Conservation (phyloP, 1,139 yeast genomes). For the Yueomyces sp. region DNA sequence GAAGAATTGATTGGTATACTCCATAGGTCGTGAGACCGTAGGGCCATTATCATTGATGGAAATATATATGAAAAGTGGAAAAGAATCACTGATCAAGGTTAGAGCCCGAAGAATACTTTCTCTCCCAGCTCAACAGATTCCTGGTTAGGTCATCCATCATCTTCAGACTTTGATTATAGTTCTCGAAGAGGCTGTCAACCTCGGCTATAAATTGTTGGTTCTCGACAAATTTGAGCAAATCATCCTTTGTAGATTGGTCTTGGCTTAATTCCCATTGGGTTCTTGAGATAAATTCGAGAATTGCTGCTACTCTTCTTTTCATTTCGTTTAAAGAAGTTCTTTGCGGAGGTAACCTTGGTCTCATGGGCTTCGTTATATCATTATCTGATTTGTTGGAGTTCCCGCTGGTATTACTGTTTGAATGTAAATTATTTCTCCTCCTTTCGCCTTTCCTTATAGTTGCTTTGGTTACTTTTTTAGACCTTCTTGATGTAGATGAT, state of each 20-base stretch:
- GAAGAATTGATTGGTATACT: too few species aligned
- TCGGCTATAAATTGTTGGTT: slow-evolving; percentile 26
- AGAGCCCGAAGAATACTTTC: slow-evolving; percentile 29
- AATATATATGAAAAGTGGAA: too few species aligned
- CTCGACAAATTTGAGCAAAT: slow-evolving; percentile 33
- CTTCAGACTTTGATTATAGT: slow-evolving; percentile 45
- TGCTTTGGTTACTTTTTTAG: slow-evolving; percentile 6
- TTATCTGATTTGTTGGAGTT: slow-evolving; percentile 15
- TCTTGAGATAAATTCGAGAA: slow-evolving; percentile 77
- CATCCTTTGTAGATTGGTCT: slow-evolving; percentile 48
- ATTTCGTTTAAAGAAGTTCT: slow-evolving; percentile 66
- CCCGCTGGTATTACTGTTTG: slow-evolving; percentile 6
- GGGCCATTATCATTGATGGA: too few species aligned
- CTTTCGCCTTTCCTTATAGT: slow-evolving; percentile 5
- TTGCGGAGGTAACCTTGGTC: slow-evolving; percentile 71
- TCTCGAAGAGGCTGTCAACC: slow-evolving; percentile 30
- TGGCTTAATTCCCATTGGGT: slow-evolving; percentile 69
- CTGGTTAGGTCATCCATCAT: slow-evolving; percentile 62
- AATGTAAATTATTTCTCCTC: slow-evolving; percentile 3
- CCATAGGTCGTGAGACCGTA: too few species aligned
- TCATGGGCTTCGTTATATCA: slow-evolving; percentile 52
- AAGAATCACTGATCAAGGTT: too few species aligned
- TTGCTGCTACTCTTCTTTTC: slow-evolving; percentile 80
- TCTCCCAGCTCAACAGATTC: slow-evolving; percentile 66
- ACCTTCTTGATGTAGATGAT: slow-evolving; percentile 1